Percentiles rank a stretch among this genome's conserved stretches.
Conservation (phyloP, 331 rosid species). For the Arachis monticola region DNA sequence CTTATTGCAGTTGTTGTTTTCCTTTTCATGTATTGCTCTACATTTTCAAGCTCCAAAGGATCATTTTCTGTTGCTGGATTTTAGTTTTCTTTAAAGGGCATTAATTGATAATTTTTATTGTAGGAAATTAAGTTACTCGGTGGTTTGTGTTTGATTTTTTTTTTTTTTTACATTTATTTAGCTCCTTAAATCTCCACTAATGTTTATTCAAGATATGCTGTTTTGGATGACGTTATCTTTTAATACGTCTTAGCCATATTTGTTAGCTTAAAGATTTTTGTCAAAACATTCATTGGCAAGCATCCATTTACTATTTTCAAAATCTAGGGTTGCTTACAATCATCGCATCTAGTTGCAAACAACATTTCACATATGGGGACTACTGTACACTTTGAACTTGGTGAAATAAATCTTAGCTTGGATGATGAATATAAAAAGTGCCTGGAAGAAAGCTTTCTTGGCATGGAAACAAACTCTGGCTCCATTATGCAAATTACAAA, state of each 20-base stretch:
- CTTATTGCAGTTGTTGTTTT: too few species aligned
- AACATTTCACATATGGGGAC: slow-evolving; percentile 79
- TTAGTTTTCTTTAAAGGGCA: neutral
- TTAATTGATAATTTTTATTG: too few species aligned
- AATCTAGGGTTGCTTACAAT: slow-evolving; percentile 85
- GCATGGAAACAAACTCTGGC: slow-evolving; percentile 68
- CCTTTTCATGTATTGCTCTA: too few species aligned
- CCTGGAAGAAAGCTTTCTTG: slow-evolving; percentile 62
- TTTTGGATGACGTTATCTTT: slow-evolving; percentile 24
- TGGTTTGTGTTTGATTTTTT: too few species aligned
- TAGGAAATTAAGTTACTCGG: too few species aligned
- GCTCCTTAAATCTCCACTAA: slow-evolving; percentile 22
- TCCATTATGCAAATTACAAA: slow-evolving; percentile 74
- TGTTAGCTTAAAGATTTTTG: slow-evolving; percentile 30
- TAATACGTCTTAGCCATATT: slow-evolving; percentile 4
- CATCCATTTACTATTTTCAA: slow-evolving; percentile 40
- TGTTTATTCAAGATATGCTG: slow-evolving; percentile 5
- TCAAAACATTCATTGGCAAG: slow-evolving; percentile 35
- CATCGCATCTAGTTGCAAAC: slow-evolving; percentile 74
- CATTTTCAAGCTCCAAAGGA: neutral
- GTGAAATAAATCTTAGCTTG: slow-evolving; percentile 78
- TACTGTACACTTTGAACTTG: slow-evolving; percentile 73
- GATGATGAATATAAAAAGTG: slow-evolving; percentile 79
- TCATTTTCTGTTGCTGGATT: slow-evolving; percentile 7
- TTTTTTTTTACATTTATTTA: slow-evolving; percentile 23